phyloP scores from a whole-genome alignment of 441 rosid genomes.

The Populus trichocarpa region DNA sequence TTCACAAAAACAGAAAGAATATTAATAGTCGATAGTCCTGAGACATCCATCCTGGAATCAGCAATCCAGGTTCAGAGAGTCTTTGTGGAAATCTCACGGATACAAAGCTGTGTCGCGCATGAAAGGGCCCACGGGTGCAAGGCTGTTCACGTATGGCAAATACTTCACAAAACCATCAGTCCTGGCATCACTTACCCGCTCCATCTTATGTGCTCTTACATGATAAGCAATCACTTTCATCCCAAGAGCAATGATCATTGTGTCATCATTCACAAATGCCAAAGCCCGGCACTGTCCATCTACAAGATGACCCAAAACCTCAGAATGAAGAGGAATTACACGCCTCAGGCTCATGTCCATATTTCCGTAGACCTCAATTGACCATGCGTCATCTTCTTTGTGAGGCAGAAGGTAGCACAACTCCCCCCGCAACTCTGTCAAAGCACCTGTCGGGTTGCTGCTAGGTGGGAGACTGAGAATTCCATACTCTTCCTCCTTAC shows the following conservation, averaged over 20 bases:
- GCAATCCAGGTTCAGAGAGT: neutral
- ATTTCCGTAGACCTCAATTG: constrained; percentile 27
- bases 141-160: constrained; percentile 39
- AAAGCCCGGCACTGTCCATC: constrained; percentile 15
- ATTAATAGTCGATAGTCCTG: neutral
- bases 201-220: neutral
- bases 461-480: constrained; percentile 25
- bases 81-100: neutral
- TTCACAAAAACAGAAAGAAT: neutral
- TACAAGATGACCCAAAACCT: neutral
- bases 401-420: constrained; percentile 34
- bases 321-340: constrained; percentile 8
- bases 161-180: constrained; percentile 12
- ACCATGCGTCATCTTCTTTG: neutral
- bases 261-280: constrained; percentile 25
- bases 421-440: constrained; percentile 30
- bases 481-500: constrained; percentile 24
- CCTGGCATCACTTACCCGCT: neutral
- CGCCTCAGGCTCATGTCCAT: constrained; percentile 29
- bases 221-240: constrained; percentile 14
- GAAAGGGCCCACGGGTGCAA: constrained; percentile 16
- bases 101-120: neutral
- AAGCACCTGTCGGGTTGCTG: constrained; percentile 20
- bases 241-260: constrained; percentile 17
- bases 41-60: neutral